Evolutionary conservation across 306 rosid genomes (phyloP).

Genomic region (Gynostemma pentaphyllum): DNA sequence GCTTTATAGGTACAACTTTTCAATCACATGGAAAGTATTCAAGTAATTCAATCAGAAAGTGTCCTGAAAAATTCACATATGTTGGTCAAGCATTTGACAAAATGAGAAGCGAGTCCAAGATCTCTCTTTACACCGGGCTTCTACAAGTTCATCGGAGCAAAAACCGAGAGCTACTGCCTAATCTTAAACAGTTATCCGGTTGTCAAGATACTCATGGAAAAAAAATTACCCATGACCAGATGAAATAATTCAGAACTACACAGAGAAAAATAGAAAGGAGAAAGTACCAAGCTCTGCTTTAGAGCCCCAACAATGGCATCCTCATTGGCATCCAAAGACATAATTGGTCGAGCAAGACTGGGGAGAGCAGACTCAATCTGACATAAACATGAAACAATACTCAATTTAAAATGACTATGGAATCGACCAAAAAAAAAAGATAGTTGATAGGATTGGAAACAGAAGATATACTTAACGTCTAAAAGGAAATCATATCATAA

Average conservation of each 20-base stretch:
- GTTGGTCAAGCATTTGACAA: not conserved
- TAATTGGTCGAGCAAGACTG: constrained; percentile 85
- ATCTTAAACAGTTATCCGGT: not conserved
- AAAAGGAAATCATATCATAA: not conserved
- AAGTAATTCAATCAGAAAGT: not conserved
- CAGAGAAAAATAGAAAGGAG: not conserved
- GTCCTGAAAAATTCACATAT: not conserved
- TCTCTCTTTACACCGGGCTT: not conserved
- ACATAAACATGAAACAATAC: constrained; percentile 4
- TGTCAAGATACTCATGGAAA: not conserved
- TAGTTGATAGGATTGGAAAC: constrained; percentile 9
- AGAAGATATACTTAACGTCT: not conserved
- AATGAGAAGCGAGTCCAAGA: not conserved
- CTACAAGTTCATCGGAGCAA: not conserved
- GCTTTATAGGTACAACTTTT: not conserved
- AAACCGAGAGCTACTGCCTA: not conserved
- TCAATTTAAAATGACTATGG: constrained; percentile 12
- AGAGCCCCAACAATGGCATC: constrained; percentile 88
- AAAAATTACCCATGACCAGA: not conserved
- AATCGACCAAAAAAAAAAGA: not conserved
- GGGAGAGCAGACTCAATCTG: constrained; percentile 99
- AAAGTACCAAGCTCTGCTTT: constrained; percentile 88
- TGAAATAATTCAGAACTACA: not conserved
- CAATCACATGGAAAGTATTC: not conserved
- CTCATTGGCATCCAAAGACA: constrained; percentile 98